Evolutionary conservation across 2,329 filamentous ascomycete genomes (phyloP), one percentile per base, ranked within the genome.

Genomic region (Mycogone perniciosa): DNA sequence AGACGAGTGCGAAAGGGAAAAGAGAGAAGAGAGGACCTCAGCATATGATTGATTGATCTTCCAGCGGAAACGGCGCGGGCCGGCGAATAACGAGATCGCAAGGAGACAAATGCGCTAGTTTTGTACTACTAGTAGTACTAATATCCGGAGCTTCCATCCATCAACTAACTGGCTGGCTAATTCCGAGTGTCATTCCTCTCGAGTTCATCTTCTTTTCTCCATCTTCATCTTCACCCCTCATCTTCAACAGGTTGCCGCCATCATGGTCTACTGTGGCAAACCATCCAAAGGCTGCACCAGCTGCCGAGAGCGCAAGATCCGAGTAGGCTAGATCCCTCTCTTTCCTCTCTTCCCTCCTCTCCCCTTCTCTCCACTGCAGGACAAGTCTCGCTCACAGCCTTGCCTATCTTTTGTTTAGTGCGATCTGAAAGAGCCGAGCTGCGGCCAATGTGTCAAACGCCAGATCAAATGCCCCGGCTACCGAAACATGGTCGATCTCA

Each of bases 241-340:
- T 34, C 27, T n/a, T 20, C n/a, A 11, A 7, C 29, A 6, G 9
- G 7, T n/a, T 7, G 26, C n/a, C 34, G 35, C 5, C 52, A 48
- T 35, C 50, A 80, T 81, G 77, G 77, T 80, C 5, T 81, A 79
- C 59, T 80, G 77, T 56, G 77, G 77, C 5, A 79, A 79, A 58
- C 77, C 77, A 40, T 80, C 76, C 35, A 77, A 76, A 60, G 76
- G 76, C 38, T 81, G 77, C 62, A 77, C 75, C 56, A 75, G 69
- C 56, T 81, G 77, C 58, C 72, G 77, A 55, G 72, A 76, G 59
- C 74, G 76, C 57, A 81, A 80, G 64, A 76, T 79, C 54, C 74
- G 75, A 52, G 76, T 79, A 66, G 67, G 76, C 73, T 48, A 31
- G 27, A 11, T 20, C n/a, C 38, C 39, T 30, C 13, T 27, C 29